Evolutionary conservation across 495 filamentous ascomycete genomes (phyloP).

Genomic region (Letharia columbiana): DNA sequence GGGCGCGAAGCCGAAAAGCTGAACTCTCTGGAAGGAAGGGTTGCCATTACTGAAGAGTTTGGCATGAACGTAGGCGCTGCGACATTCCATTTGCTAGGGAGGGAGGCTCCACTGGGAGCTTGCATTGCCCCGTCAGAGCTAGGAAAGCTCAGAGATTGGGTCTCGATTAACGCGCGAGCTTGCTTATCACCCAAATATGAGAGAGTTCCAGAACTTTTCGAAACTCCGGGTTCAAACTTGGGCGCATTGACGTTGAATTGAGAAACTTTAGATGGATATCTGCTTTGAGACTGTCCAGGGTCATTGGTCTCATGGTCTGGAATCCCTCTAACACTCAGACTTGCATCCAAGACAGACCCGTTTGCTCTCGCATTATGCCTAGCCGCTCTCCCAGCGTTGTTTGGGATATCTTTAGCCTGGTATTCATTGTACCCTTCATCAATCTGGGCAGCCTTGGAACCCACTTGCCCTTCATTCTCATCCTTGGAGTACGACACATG

Average conservation of each 20-base stretch:
- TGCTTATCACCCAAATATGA: conserved; percentile 42
- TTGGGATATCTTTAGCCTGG: not conserved
- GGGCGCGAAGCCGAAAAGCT: conserved; percentile 60
- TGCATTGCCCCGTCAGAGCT: not conserved
- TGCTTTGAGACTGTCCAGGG: not conserved
- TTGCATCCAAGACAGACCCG: conserved; percentile 40
- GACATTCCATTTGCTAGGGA: conserved; percentile 41
- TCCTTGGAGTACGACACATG: conserved; percentile 68
- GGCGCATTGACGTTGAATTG: conserved; percentile 80
- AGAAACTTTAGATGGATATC: conserved; percentile 41
- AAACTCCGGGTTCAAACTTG: conserved; percentile 60
- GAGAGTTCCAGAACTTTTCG: conserved; percentile 52
- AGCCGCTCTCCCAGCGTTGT: not conserved
- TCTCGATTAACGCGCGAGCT: not conserved
- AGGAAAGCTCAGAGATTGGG: not conserved
- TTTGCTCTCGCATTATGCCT: conserved; percentile 43
- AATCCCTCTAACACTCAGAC: conserved; percentile 34
- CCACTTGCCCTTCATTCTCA: conserved; percentile 34
- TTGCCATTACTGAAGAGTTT: conserved; percentile 30
- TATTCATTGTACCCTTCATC: conserved; percentile 43
- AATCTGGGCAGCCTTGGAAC: conserved; percentile 37
- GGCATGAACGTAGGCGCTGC: conserved; percentile 65
- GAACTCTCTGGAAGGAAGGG: conserved; percentile 48
- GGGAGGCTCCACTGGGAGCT: not conserved
- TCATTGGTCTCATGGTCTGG: not conserved